Evolutionary conservation across 2,329 filamentous ascomycete species (phyloP), one percentile per base, ranked within the genome.

Genomic region (Lachnellula occidentalis): DNA sequence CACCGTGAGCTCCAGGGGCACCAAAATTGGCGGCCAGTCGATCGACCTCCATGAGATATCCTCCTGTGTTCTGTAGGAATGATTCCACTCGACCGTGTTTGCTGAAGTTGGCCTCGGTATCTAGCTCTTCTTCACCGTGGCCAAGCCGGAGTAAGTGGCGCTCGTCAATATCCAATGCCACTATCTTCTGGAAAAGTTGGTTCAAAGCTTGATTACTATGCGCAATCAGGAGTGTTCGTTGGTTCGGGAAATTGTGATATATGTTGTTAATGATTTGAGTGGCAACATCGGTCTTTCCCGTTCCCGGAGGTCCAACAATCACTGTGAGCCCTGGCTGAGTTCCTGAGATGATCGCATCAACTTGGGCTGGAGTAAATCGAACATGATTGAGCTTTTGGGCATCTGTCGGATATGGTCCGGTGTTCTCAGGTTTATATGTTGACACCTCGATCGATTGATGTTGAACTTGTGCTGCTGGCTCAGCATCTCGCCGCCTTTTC

Each of bases 201-300:
- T 99, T 99, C 9, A 99, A 77, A 2, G 94, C 95, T 71, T 99
- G 95, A 68, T 99, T 99, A 72, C 92, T 97, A 71, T 99, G 94
- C 4, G 94, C 94, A 60, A 99, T 84, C 41, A 99, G 82, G 17
- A 99, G 76, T 0, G 94, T 99, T 64, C 90, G 87, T 71, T 99
- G 91, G 60, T 86, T 79, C 7, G 94, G 92, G 69, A 96, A 99
- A 72, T 97, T 96, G 76, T 97, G 92, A 69, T 99, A 99, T 64
- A 99, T 88, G 70, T 97, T 96, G 75, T 90, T 96, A 73, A 99
- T 99, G 69, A 97, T 95, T 71, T 99, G 94, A 4, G 92, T 96
- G 47, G 91, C 92, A 51, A 99, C 94, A 72, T 99, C 94, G n/a
- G 94, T 99, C 76, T 99, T 99, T 59, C 95, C 94, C 6, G 94